phyloP scores from a whole-genome alignment of 177 flowering plant genomes.

The Telopea speciosissima region DNA sequence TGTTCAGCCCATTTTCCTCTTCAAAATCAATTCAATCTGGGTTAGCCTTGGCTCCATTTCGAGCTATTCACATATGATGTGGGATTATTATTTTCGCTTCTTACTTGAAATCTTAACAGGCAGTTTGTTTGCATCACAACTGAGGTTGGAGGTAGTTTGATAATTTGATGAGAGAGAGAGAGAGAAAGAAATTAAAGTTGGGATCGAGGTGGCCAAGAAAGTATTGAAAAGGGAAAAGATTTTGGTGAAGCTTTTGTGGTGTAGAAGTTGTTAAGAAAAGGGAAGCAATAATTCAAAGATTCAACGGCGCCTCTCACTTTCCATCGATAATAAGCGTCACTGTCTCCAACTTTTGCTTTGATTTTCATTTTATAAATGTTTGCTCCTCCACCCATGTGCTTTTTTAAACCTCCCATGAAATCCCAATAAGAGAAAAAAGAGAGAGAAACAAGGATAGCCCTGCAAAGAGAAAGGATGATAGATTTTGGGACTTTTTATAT shows the following conservation, averaged over 20 bases:
- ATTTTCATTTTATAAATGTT: neutral
- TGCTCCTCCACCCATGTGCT: slow-evolving; percentile 3
- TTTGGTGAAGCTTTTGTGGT: slow-evolving; percentile 8
- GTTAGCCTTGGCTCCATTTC: too few relatives aligned
- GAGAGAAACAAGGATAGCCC: too few relatives aligned
- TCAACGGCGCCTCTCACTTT: slow-evolving; percentile 16
- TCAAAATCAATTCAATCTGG: too few relatives aligned
- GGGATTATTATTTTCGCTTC: too few relatives aligned
- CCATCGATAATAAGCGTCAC: slow-evolving; percentile 8
- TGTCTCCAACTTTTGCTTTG: slow-evolving; percentile 14
- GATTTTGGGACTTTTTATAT: too few relatives aligned
- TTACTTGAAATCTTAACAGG: too few relatives aligned
- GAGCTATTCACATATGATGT: too few relatives aligned
- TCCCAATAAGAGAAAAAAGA: neutral
- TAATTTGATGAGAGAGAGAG: neutral
- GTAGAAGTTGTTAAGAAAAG: slow-evolving; percentile 10
- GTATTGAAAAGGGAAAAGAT: neutral
- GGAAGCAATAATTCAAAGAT: slow-evolving; percentile 18
- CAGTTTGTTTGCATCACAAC: too few relatives aligned
- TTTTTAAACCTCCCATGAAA: neutral
- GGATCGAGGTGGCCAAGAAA: neutral
- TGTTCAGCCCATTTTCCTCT: neutral
- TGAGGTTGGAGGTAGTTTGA: neutral
- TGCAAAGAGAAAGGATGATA: too few relatives aligned
- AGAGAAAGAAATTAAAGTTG: neutral